Conservation (phyloP, 208 protist genomes). For the Trypanosoma platydactyli region DNA sequence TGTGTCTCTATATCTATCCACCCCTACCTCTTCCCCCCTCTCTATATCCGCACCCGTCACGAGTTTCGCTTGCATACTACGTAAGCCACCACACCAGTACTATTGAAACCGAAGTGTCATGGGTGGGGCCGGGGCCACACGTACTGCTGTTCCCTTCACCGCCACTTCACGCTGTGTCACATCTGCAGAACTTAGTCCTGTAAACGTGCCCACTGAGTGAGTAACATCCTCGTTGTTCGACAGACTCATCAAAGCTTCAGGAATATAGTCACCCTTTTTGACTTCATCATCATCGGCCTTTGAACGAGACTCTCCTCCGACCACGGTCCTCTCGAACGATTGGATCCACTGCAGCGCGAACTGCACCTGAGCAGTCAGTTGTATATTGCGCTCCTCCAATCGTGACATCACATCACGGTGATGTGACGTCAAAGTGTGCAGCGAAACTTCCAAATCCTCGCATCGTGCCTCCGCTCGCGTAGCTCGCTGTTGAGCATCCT, state of each 20-base stretch:
- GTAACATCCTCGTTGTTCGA: constrained; percentile 1
- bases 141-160: constrained; percentile 27
- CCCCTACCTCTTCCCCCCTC: not conserved
- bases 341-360: constrained; percentile 27
- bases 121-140: constrained; percentile 62
- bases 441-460: constrained; percentile 31
- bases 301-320: constrained; percentile 1
- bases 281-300: not conserved
- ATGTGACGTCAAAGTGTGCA: constrained; percentile 20
- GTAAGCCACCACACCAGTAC: not conserved
- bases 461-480: constrained; percentile 32
- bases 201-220: not conserved
- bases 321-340: not conserved
- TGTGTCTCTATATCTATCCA: not conserved
- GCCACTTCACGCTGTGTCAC: constrained; percentile 2
- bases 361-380: constrained; percentile 32
- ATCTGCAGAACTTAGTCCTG: not conserved
- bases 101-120: constrained; percentile 45
- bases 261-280: not conserved
- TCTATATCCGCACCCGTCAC: not conserved
- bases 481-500: constrained; percentile 29
- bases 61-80: not conserved
- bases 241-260: constrained; percentile 3
- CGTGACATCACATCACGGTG: constrained; percentile 21
- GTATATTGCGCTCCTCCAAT: constrained; percentile 24